Evolutionary conservation across 192 early-diverging fungal species (phyloP).

Genomic region (Linderina pennispora): DNA sequence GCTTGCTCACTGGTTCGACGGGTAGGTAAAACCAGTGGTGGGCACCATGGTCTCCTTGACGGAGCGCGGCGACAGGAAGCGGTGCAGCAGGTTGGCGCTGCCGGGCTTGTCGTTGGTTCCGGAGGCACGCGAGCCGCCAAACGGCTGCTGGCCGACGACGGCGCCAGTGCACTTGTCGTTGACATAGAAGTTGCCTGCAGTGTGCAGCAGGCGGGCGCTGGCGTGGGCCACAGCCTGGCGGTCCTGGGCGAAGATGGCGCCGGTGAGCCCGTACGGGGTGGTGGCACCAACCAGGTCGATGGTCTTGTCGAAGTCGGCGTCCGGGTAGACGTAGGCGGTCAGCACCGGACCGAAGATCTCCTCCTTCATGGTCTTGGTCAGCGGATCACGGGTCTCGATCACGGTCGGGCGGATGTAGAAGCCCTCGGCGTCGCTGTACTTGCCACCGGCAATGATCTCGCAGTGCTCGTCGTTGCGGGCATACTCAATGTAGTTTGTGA

Average conservation of each 20-base stretch:
- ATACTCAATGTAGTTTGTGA: constrained; percentile 83
- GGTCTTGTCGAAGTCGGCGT: constrained; percentile 67
- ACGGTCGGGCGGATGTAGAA: constrained; percentile 92
- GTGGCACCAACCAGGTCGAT: constrained; percentile 72
- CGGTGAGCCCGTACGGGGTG: constrained; percentile 85
- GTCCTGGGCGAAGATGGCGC: constrained; percentile 85
- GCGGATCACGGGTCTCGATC: constrained; percentile 77
- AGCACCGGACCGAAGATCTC: constrained; percentile 98
- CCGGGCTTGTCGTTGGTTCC: constrained; percentile 99
- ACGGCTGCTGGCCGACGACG: constrained; percentile 96
- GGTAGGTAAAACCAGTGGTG: constrained; percentile 72
- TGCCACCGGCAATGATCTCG: constrained; percentile 88
- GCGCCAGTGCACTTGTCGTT: constrained; percentile 99
- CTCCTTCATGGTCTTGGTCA: constrained; percentile 79
- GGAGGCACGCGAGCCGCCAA: constrained; percentile 88
- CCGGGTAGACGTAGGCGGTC: constrained; percentile 87
- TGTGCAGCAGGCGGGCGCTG: constrained; percentile 73
- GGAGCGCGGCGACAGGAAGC: constrained; percentile 88
- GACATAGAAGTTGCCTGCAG: constrained; percentile 97
- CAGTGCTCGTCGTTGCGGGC: constrained; percentile 65
- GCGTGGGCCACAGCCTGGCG: constrained; percentile 69
- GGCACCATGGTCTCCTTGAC: constrained; percentile 95
- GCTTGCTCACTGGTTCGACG: constrained; percentile 71
- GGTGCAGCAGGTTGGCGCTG: constrained; percentile 64
- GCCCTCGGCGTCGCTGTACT: constrained; percentile 77